Base-by-base conservation (phyloP, 2,329 filamentous ascomycete genomes). In the Orbilia ellipsospora region DNA sequence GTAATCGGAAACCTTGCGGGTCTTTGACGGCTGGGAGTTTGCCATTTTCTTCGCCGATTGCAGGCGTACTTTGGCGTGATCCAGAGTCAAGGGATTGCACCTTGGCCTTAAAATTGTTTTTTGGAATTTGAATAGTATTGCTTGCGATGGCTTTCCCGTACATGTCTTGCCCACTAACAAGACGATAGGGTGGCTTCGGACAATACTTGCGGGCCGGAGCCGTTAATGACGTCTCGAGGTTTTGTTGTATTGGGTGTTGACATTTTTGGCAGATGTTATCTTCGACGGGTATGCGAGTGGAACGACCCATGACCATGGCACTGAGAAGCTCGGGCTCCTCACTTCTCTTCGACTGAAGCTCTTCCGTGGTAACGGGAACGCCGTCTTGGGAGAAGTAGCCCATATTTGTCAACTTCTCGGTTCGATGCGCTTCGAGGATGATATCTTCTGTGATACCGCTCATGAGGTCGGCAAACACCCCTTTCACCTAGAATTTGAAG, bases 331-430 rank as follows among this genome's bases (percentile, higher is more conserved):
- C 70, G 1, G 70, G 57, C 20, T 74, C 70, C 10, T 74, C 70
- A 31, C 66, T 68, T 16, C 70, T 63, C 48, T 59, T 74, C 12
- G 51, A 56, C 28, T 74, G 63, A 28, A 74, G 57, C 20, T 74
- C 70, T 26, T 74, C 51, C 4, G 63, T 74, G 8, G 70, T 74
- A 1, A 64, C 70, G 0, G 63, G 70, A 31, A 74, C 70, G 5
- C 70, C 70, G 56, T 74, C 70, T 31, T 67, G 64, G 12, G 70
- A 74, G 52, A 74, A 74, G 28, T 63, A 74, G 8, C 70, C 70
- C 70, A 74, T 74, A 31, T 74, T 74, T 2, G 70, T 68, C 10
- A 74, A 48, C 23, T 76, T 76, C 36, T 76, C 73, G 15, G 73
- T 65, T 26, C 73, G 51, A 62, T 76, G 73, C 4, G 73, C 73